Conservation (phyloP, 208 protist genomes). For the Trypanosoma congolense region DNA sequence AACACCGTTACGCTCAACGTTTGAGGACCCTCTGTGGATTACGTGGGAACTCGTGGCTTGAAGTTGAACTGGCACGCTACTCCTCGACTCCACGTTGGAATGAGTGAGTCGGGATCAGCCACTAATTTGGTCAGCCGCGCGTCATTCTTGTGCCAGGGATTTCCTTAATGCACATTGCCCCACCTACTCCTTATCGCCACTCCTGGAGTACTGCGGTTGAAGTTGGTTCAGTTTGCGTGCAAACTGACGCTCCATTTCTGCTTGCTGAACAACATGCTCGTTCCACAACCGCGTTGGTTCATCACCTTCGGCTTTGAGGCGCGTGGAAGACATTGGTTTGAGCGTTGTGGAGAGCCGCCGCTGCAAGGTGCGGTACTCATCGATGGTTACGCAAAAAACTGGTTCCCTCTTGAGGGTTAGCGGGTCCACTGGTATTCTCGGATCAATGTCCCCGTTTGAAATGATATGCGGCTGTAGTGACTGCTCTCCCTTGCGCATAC, state of each 20-base stretch:
- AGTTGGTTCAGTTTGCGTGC: constrained; percentile 5
- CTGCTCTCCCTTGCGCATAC: constrained; percentile 7
- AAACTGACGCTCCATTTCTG: constrained; percentile 18
- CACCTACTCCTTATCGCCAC: background rate
- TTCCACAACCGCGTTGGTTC: constrained; percentile 21
- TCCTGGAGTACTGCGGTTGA: background rate
- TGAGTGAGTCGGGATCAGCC: too few relatives aligned
- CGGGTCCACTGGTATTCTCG: constrained; percentile 5
- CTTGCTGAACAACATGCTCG: constrained; percentile 11
- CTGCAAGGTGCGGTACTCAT: constrained; percentile 17
- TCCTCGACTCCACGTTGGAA: too few relatives aligned
- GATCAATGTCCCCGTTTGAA: background rate
- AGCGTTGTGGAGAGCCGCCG: background rate
- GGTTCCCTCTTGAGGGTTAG: constrained; percentile 12
- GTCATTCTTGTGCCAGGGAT: too few relatives aligned
- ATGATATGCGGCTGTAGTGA: background rate
- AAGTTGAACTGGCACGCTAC: too few relatives aligned
- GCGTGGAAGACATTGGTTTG: too few relatives aligned
- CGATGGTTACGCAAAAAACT: constrained; percentile 20
- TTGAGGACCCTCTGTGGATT: too few relatives aligned
- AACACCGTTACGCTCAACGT: too few relatives aligned
- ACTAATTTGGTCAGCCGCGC: too few relatives aligned
- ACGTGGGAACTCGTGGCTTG: too few relatives aligned
- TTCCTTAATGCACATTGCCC: background rate
- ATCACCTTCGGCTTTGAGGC: constrained; percentile 1